Base-by-base conservation (phyloP, 225 moss, liverwort and hornwort species). In the Sphagnum tenellum region DNA sequence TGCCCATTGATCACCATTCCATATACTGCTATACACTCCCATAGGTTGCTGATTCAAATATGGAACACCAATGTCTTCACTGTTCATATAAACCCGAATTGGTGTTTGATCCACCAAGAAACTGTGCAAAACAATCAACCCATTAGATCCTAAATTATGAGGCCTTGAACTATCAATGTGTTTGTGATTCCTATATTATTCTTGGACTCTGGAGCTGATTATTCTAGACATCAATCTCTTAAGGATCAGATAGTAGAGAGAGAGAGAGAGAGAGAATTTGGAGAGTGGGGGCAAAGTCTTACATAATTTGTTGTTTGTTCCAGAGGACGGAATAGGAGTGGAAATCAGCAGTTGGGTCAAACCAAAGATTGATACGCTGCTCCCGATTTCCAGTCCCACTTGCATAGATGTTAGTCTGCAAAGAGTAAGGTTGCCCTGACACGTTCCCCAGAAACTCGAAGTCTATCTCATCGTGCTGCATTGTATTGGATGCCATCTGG, bases 301-400 rank as follows among this genome's bases (percentile, higher is more conserved):
- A 83, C 83, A 83, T 83, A 70, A 83, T 83, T 56, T 83, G 83
- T 7, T 79, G 79, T 9, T 79, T 76, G 66, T 83, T 83, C 83
- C 83, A 83, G 61, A 83, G 64, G n/a, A 83, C 79, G 10, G 83
- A 83, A 53, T 83, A 83, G 2, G 76, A 64, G 54, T 83, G 83
- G 12, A 83, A 83, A 65, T 83, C 79, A 50, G 72, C 13, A 3
- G 83, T 83, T 2, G 83, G 83, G 66, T 83, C 79, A 4, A 83
- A 83, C 83, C 83, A 83, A 29, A 83, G 67, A 50, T 83, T 76
- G 2, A 83, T 83, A 12, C 79, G 76, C 50, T 83, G 83, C 79
- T 83, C 83, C 3, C 83, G 76, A 2, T 56, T 67, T 0, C 83
- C 83, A 64, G 64, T 29, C 8, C 83, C 83, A 45, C 67, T 79